Evolutionary conservation across 106 monocot genomes (phyloP).

Genomic region (Hemerocallis citrina): DNA sequence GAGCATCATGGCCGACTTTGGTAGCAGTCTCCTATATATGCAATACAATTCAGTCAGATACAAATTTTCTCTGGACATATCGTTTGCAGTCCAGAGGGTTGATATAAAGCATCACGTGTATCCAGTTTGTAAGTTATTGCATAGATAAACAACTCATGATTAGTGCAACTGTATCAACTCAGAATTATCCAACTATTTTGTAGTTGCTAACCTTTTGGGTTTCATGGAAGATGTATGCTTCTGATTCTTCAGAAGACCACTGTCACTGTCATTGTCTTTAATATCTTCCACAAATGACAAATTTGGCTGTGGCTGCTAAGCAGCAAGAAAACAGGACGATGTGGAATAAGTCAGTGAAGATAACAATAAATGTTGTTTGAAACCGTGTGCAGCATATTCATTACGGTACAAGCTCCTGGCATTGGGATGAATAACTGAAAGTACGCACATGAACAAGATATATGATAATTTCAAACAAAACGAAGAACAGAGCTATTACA

Average conservation of each 20-base stretch:
- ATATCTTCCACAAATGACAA: neutral
- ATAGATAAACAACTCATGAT: too few species aligned
- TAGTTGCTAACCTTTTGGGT: conserved; percentile 31
- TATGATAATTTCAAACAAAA: too few species aligned
- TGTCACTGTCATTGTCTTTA: conserved; percentile 5
- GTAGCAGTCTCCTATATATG: conserved; percentile 38
- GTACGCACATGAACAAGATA: too few species aligned
- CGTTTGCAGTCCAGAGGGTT: neutral
- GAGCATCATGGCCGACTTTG: conserved; percentile 44
- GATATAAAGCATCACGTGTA: neutral
- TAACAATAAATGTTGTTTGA: too few species aligned
- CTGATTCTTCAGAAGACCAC: conserved; percentile 1
- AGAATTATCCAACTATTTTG: neutral
- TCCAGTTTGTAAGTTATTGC: neutral
- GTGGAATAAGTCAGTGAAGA: neutral
- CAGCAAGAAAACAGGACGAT: neutral
- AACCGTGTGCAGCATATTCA: too few species aligned
- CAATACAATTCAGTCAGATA: conserved; percentile 2
- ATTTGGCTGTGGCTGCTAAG: neutral
- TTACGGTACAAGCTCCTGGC: too few species aligned
- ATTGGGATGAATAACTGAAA: too few species aligned
- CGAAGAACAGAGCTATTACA: too few species aligned
- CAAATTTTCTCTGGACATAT: neutral
- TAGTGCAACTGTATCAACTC: too few species aligned
- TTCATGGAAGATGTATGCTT: conserved; percentile 21